Evolutionary conservation across 441 rosid genomes (phyloP).

Genomic region (Adansonia rubrostipa): DNA sequence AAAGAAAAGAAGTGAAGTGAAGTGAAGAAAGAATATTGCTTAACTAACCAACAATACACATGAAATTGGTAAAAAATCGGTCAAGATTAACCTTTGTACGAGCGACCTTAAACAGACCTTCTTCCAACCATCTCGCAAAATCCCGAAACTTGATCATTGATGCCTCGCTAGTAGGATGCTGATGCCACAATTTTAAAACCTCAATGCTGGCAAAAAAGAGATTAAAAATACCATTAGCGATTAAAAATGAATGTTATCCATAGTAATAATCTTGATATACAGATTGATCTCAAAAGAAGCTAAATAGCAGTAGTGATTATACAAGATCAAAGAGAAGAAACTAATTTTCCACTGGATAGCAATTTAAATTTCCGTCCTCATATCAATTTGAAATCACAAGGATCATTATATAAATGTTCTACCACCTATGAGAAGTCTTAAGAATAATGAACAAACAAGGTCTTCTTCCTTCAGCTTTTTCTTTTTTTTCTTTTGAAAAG

Average conservation of each 20-base stretch:
- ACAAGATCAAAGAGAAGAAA: conserved; percentile 10
- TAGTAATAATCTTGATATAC: background rate
- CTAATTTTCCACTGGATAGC: background rate
- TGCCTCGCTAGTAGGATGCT: conserved; percentile 48
- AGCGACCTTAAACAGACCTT: conserved; percentile 82
- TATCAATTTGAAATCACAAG: background rate
- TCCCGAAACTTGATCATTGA: conserved; percentile 64
- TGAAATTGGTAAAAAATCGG: too few relatives aligned
- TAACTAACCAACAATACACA: too few relatives aligned
- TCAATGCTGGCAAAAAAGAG: conserved; percentile 49
- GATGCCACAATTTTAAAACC: conserved; percentile 64
- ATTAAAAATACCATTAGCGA: conserved; percentile 20
- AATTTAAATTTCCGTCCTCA: background rate
- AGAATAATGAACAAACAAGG: background rate
- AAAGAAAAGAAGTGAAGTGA: background rate
- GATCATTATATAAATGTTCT: background rate
- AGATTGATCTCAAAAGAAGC: conserved; percentile 7
- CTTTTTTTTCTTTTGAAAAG: background rate
- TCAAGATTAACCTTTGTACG: conserved; percentile 60
- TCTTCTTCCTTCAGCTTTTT: background rate
- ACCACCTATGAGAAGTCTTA: background rate
- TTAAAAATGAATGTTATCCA: background rate
- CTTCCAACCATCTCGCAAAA: conserved; percentile 88
- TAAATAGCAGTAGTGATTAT: background rate
- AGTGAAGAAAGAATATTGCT: background rate